A percentile compares a stretch with the other conserved stretches of the same genome.
phyloP scores from a whole-genome alignment of 192 early-diverging fungal species.

The Gorgonomyces haynaldii region DNA sequence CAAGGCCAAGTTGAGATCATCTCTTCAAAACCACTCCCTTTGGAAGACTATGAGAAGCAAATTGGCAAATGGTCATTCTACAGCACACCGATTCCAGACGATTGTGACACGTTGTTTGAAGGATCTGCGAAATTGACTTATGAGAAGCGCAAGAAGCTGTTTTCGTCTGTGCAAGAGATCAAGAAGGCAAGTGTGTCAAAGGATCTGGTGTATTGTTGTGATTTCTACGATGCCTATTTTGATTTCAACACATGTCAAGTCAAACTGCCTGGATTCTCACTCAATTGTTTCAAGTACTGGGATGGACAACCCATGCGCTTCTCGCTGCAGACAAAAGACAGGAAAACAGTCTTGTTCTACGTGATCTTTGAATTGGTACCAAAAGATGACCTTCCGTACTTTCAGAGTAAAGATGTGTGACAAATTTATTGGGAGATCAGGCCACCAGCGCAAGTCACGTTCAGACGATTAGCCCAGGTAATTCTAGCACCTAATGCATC shows the following conservation, averaged over 20 bases:
- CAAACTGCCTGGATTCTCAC: slow-evolving; percentile 25
- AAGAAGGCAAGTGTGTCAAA: slow-evolving; percentile 8
- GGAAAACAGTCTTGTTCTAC: slow-evolving; percentile 15
- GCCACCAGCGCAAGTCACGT: not conserved
- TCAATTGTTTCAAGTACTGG: slow-evolving; percentile 25
- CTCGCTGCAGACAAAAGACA: slow-evolving; percentile 9
- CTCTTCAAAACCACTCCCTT: too few relatives aligned
- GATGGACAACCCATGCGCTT: slow-evolving; percentile 31
- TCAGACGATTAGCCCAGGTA: not conserved
- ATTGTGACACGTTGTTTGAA: slow-evolving; percentile 14
- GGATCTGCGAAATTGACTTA: slow-evolving; percentile 10
- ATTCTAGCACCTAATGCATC: not conserved
- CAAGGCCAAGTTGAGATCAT: not conserved
- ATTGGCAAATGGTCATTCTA: slow-evolving; percentile 23
- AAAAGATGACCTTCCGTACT: not conserved
- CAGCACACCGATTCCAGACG: slow-evolving; percentile 17
- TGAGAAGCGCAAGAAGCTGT: slow-evolving; percentile 29
- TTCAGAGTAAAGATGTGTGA: slow-evolving; percentile 9
- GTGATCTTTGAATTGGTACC: slow-evolving; percentile 21
- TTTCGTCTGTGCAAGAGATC: slow-evolving; percentile 10
- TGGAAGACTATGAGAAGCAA: not conserved
- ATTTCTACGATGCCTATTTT: slow-evolving; percentile 34
- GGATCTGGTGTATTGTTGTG: slow-evolving; percentile 23
- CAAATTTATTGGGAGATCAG: too few relatives aligned
- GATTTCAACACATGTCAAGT: slow-evolving; percentile 20